These are phyloP conservation scores for Eucalyptus tenuipes DNA, from an alignment of 345 rosid species.

Conservation along the genomic window DNA sequence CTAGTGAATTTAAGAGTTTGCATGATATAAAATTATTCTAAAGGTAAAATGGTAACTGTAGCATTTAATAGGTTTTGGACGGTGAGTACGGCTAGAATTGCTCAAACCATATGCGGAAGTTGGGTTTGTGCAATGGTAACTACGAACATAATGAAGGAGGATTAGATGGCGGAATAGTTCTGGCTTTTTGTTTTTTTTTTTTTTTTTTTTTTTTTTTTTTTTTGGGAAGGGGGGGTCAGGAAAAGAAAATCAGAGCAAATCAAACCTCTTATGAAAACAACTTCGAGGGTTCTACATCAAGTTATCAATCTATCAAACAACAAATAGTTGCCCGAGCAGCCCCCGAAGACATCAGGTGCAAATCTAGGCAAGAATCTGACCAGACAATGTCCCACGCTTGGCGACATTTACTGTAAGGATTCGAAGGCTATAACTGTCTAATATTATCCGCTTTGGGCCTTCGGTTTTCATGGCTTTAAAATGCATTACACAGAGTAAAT, in stretches of 20 bases:
- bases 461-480: too few species aligned
- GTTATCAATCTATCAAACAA: neutral
- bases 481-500: too few species aligned
- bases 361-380: constrained; percentile 77
- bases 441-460: too few species aligned
- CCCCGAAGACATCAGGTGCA: constrained; percentile 88
- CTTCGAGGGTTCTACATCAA: neutral
- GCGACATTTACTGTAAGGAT: constrained; percentile 6
- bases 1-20: neutral
- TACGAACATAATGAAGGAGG: neutral
- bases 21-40: neutral
- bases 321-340: constrained; percentile 44
- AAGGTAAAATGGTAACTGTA: neutral
- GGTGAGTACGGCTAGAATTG: too few species aligned
- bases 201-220: neutral
- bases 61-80: neutral
- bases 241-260: neutral
- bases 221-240: neutral
- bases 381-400: constrained; percentile 92
- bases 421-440: rapidly evolving
- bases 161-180: neutral
- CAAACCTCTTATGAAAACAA: neutral
- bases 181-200: neutral
- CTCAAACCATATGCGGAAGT: neutral
- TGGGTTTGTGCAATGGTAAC: neutral